Conservation (phyloP, 192 early-diverging fungal species). For the Dissophora ornata region DNA sequence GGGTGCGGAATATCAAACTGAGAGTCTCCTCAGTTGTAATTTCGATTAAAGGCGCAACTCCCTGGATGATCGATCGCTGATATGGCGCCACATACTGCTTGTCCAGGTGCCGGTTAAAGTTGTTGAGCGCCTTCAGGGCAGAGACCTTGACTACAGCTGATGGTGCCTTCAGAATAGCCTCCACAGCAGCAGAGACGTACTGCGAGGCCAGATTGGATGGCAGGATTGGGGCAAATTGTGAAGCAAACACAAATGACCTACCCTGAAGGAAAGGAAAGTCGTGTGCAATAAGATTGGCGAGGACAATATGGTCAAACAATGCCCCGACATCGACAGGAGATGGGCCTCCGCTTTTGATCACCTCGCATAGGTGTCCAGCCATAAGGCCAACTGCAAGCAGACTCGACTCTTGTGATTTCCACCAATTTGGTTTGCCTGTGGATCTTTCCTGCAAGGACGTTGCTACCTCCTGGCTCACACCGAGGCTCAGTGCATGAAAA, state of each 20-base stretch:
- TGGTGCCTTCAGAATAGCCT: conserved; percentile 63
- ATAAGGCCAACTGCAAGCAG: conserved; percentile 78
- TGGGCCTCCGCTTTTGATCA: conserved; percentile 38
- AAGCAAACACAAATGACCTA: conserved; percentile 87
- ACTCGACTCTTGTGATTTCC: conserved; percentile 87
- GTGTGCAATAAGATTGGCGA: conserved; percentile 64
- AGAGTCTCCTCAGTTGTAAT: conserved; percentile 70
- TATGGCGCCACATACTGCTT: conserved; percentile 60
- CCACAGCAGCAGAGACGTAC: conserved; percentile 79
- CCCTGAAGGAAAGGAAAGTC: conserved; percentile 86
- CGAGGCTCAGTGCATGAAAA: conserved; percentile 7
- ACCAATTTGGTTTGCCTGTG: conserved; percentile 50
- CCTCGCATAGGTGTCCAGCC: conserved; percentile 67
- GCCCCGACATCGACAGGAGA: conserved; percentile 68
- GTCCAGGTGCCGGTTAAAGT: conserved; percentile 61
- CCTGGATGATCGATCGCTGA: conserved; percentile 70
- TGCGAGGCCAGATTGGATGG: conserved; percentile 70
- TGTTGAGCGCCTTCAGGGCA: conserved; percentile 73
- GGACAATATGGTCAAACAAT: conserved; percentile 84
- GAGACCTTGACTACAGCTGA: conserved; percentile 74
- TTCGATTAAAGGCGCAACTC: conserved; percentile 62
- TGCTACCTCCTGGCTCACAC: conserved; percentile 56
- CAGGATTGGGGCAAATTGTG: conserved; percentile 77
- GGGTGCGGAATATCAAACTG: conserved; percentile 70
- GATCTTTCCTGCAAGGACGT: conserved; percentile 44